Conservation (phyloP, 2,329 filamentous ascomycete genomes). For the Penicillium rolfsii region DNA sequence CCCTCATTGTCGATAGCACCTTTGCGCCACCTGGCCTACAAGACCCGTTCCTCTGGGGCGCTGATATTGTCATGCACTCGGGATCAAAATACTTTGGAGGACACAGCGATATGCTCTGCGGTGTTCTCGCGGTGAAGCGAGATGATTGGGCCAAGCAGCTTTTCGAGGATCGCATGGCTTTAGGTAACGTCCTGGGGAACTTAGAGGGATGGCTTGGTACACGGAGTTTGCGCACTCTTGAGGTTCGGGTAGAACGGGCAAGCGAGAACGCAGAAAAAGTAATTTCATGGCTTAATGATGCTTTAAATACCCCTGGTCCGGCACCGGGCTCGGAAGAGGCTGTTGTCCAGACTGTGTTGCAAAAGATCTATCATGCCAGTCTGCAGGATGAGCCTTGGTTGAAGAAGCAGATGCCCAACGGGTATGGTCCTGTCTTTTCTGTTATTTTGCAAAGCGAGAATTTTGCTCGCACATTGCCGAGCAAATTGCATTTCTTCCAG, state of each 20-base stretch:
- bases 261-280: conserved; percentile 68
- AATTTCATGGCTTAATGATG: conserved; percentile 69
- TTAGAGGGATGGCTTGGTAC: conserved; percentile 90
- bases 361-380: conserved; percentile 73
- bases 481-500: conserved; percentile 79
- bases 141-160: conserved; percentile 62
- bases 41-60: conserved; percentile 78
- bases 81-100: conserved; percentile 96
- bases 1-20: conserved; percentile 81
- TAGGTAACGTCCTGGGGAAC: conserved; percentile 82
- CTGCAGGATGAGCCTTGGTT: conserved; percentile 79
- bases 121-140: conserved; percentile 68
- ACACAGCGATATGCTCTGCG: conserved; percentile 89
- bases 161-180: conserved; percentile 67
- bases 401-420: conserved; percentile 82
- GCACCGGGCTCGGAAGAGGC: conserved; percentile 44
- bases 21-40: conserved; percentile 87
- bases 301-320: conserved; percentile 47
- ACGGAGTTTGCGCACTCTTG: conserved; percentile 78
- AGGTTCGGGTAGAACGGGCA: conserved; percentile 76
- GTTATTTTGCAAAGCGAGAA: conserved; percentile 64
- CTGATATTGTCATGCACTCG: conserved; percentile 84
- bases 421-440: conserved; percentile 86
- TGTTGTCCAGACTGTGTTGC: conserved; percentile 58
- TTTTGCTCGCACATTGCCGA: conserved; percentile 70